phyloP scores from a whole-genome alignment of 352 stramenopile species.

The Phytophthora multivora region DNA sequence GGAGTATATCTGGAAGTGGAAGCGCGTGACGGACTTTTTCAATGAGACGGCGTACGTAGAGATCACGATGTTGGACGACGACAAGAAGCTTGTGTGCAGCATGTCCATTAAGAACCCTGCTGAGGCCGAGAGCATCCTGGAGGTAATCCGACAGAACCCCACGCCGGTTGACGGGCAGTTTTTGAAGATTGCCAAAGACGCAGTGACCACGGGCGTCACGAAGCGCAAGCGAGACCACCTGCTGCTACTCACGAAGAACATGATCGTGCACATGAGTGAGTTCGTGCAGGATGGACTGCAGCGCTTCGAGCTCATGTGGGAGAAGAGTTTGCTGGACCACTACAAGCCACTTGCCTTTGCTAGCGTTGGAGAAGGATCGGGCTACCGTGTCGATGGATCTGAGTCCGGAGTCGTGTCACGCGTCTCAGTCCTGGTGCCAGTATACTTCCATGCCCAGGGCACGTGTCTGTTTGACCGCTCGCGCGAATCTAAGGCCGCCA shows the following conservation, averaged over 20 bases:
- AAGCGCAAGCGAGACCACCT: slow-evolving; percentile 78
- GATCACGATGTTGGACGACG: slow-evolving; percentile 85
- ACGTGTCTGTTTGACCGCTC: slow-evolving; percentile 85
- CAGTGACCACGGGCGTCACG: slow-evolving; percentile 61
- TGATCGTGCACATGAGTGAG: slow-evolving; percentile 86
- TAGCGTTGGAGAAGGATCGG: slow-evolving; percentile 68
- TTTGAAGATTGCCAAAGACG: slow-evolving; percentile 68
- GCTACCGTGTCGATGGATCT: slow-evolving; percentile 72
- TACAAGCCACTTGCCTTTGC: slow-evolving; percentile 81
- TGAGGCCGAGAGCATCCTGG: slow-evolving; percentile 78
- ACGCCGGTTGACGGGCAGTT: slow-evolving; percentile 63
- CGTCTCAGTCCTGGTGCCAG: slow-evolving; percentile 78
- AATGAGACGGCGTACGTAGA: slow-evolving; percentile 85
- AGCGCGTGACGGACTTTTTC: slow-evolving; percentile 86
- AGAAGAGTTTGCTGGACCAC: slow-evolving; percentile 79
- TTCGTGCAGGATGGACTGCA: slow-evolving; percentile 83
- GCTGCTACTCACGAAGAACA: slow-evolving; percentile 80
- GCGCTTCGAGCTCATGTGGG: slow-evolving; percentile 84
- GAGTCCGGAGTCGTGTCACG: slow-evolving; percentile 61
- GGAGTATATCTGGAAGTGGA: slow-evolving; percentile 85
- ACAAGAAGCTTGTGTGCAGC: slow-evolving; percentile 80
- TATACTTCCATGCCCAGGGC: slow-evolving; percentile 79
- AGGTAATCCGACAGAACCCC: slow-evolving; percentile 55
- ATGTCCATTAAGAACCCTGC: slow-evolving; percentile 83
- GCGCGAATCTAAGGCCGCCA: slow-evolving; percentile 45